Conservation (phyloP, 306 rosid species). For the Medicago truncatula region DNA sequence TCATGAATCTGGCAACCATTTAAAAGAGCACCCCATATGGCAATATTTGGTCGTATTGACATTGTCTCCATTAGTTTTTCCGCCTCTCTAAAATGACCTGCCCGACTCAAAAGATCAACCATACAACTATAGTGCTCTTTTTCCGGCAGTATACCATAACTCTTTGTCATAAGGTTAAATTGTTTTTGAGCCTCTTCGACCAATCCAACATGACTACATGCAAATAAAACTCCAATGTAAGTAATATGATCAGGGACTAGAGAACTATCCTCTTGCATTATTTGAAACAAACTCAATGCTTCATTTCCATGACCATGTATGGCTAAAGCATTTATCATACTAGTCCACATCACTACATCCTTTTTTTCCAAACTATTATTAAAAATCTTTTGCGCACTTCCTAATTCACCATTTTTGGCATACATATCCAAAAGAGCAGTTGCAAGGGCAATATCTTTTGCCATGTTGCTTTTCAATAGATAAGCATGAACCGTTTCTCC, state of each 20-base stretch:
- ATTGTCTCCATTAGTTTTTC: conserved; percentile 57
- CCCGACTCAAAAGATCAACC: conserved; percentile 82
- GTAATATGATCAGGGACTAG: conserved; percentile 70
- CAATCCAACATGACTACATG: conserved; percentile 74
- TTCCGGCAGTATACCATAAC: conserved; percentile 58
- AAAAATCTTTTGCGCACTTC: conserved; percentile 59
- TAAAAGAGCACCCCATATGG: conserved; percentile 75
- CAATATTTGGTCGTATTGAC: conserved; percentile 56
- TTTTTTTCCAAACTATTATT: conserved; percentile 51
- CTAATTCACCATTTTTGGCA: conserved; percentile 68
- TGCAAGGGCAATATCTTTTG: conserved; percentile 53
- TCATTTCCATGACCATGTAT: conserved; percentile 69
- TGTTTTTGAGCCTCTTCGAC: conserved; percentile 68
- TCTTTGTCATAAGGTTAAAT: conserved; percentile 58
- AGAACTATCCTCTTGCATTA: conserved; percentile 64
- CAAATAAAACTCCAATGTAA: conserved; percentile 65
- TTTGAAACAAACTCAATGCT: conserved; percentile 62
- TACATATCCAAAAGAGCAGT: conserved; percentile 80
- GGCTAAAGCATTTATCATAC: conserved; percentile 73
- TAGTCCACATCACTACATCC: conserved; percentile 77
- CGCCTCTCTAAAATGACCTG: conserved; percentile 71
- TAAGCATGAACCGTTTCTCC: conserved; percentile 71
- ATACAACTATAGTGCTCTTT: conserved; percentile 84
- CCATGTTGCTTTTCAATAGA: conserved; percentile 50
- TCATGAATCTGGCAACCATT: conserved; percentile 83